Percentiles rank a stretch among this genome's conserved stretches.
These are phyloP conservation scores for Posidonia australis DNA, from an alignment of 106 monocot species.

Conservation along the genomic window DNA sequence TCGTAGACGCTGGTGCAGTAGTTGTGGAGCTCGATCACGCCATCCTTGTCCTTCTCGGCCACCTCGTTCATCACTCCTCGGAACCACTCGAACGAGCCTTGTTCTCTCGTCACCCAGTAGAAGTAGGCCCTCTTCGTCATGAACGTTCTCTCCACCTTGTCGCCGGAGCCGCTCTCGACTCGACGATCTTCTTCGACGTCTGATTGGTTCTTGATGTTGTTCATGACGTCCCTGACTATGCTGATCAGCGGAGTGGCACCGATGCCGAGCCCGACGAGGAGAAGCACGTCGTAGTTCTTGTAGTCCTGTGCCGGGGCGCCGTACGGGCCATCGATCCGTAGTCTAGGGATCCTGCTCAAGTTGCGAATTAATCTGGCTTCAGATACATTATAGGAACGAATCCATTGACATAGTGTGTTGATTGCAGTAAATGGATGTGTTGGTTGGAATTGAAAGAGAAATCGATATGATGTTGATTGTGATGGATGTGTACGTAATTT, in stretches of 20 bases:
- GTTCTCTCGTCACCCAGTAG: conserved; percentile 92
- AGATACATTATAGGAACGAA: neutral
- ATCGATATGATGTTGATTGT: no score
- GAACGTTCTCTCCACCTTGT: neutral
- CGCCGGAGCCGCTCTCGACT: neutral
- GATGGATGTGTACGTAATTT: no score
- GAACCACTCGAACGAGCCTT: conserved; percentile 97
- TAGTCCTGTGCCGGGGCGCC: conserved; percentile 98
- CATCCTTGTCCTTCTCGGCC: conserved; percentile 31
- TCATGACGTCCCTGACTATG: conserved; percentile 79
- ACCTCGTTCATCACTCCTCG: conserved; percentile 92
- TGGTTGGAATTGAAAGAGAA: no score
- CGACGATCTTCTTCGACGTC: conserved; percentile 7
- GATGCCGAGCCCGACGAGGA: conserved; percentile 85
- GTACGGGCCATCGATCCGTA: conserved; percentile 84
- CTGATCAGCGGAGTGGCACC: conserved; percentile 93
- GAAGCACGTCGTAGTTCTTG: conserved; percentile 84
- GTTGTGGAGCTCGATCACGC: conserved; percentile 79
- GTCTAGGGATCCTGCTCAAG: conserved; percentile 45
- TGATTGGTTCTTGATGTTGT: conserved; percentile 44
- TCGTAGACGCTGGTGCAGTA: conserved; percentile 94
- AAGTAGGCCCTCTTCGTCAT: conserved; percentile 47
- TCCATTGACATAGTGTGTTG: no score
- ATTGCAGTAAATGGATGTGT: no score
- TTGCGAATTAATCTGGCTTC: neutral